Percentiles rank a stretch among this genome's conserved stretches.
These are phyloP conservation scores for Anisogramma anomala DNA, from an alignment of 2,329 filamentous ascomycete genomes.

Conservation along the genomic window DNA sequence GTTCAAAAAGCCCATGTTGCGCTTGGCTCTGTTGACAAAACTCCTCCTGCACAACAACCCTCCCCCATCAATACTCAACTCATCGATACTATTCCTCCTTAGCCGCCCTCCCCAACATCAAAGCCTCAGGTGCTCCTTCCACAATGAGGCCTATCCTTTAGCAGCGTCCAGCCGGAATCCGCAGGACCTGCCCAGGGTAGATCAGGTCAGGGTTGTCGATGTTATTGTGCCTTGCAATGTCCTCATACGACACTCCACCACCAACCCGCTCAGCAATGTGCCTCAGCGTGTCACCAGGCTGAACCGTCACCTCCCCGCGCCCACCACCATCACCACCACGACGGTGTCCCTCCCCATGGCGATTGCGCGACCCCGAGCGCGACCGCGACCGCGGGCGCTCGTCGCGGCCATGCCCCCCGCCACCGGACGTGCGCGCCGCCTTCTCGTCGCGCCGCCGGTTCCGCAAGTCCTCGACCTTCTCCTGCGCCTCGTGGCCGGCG, in stretches of 20 bases:
- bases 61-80: too few relatives aligned
- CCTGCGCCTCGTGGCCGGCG: conserved; percentile 31
- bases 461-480: conserved; percentile 28
- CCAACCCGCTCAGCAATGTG: conserved; percentile 25
- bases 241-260: conserved; percentile 23
- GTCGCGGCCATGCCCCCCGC: conserved; percentile 18
- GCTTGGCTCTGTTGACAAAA: too few relatives aligned
- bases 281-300: conserved; percentile 31
- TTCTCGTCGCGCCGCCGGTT: conserved; percentile 30
- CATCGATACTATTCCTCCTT: too few relatives aligned
- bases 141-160: too few relatives aligned
- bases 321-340: conserved; percentile 18
- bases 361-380: conserved; percentile 13
- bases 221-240: conserved; percentile 28
- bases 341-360: conserved; percentile 1
- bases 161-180: conserved; percentile 22
- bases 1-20: too few relatives aligned
- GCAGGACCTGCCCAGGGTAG: conserved; percentile 30
- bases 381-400: conserved; percentile 5
- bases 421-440: too few relatives aligned
- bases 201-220: conserved; percentile 32
- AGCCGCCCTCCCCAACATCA: too few relatives aligned
- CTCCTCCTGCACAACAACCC: too few relatives aligned
- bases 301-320: conserved; percentile 24
- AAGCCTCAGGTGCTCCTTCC: too few relatives aligned